Evolutionary conservation across 1,139 yeast species (phyloP), one percentile per base, ranked within the genome.

Genomic region (Candida gigantensis): DNA sequence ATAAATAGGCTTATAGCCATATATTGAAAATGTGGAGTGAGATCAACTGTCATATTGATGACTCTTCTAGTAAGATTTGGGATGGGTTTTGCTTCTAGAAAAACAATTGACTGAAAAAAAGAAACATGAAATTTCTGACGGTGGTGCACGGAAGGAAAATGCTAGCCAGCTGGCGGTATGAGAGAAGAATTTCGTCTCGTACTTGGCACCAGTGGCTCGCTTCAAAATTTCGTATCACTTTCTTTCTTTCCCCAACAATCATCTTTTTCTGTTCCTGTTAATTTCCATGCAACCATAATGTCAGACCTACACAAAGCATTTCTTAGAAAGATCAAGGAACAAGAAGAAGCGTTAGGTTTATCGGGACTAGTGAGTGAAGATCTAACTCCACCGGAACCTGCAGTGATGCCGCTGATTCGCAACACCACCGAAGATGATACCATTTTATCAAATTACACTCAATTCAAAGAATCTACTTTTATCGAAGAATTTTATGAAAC

Each of bases 281-380:
- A 6, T 24, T 6, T 7, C 19, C 7, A 18, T 7, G 7, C 19
- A 5, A 18, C 5, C 19, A 33, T 23, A 30, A 71, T 72, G 77
- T 68, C 76, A n/a, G 70, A 68, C 7, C 53, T 73, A 32, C 77
- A 72, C 37, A 65, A 58, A 35, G 51, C 52, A 29, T 48, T 76
- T 30, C 58, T 76, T 29, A 69, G 60, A 42, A 62, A 59, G 40
- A 53, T 74, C 9, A 62, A 58, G 31, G 50, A 59, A 23, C 68
- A 68, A 7, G 79, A 74, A 39, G 42, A 50, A 26, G 53, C 60
- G 0, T 45, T 70, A 14, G 75, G 75, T 0, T 50, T 69, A 12
- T 44, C 60, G 13, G 57, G 57, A 39, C 37, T 59, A 15, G 24
- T 10, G 4, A 17, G 24, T 13, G 28, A 27, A 11, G 38, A 30